Evolutionary conservation across 2,329 filamentous ascomycete genomes (phyloP), one percentile per base, ranked within the genome.

Genomic region (Coniochaeta hoffmannii): DNA sequence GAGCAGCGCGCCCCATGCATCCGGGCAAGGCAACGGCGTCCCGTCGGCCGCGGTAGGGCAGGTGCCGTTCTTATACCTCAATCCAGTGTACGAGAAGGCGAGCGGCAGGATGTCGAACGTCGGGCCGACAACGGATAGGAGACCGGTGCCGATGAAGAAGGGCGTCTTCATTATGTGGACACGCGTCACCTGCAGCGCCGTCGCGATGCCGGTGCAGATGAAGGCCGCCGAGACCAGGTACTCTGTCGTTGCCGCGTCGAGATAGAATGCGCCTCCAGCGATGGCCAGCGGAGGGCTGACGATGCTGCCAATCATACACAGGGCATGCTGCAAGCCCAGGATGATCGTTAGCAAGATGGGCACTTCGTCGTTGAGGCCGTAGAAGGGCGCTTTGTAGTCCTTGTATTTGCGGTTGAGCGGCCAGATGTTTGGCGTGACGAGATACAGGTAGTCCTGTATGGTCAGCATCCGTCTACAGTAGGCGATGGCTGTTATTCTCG

Each of bases 211-310:
- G 36, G 82, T 86, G 22, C 83, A 81, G 56, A 89, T 87, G 55
- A 89, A 74, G 0, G 84, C 83, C 0, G 85, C 85, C 15, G 84
- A 88, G 6, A 88, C 85, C 1, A 88, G 77, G 62, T 89, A 88
- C 62, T 83, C 77, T 32, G 83, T 79, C 5, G 77, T 69, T 4
- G 76, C 75, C 0, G 71, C 63, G 11, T 71, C 71, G 28, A 88
- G 73, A 59, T 87, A 81, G 55, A 83, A 85, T 22, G 81, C 78
- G 15, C 72, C 73, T 14, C 77, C 74, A 6, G 80, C 71, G 24
- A 89, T 76, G 49, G 87, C 81, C 53, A 89, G 83, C 0, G 85
- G 84, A 22, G 86, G 85, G 4, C 69, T 70, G n/a, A 73, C 69
- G 49, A 74, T 67, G n/a, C 78, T 79, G 26, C 79, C 80, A 60